Base-by-base conservation (phyloP, 129 eudicot genomes). In the Cynara cardunculus region DNA sequence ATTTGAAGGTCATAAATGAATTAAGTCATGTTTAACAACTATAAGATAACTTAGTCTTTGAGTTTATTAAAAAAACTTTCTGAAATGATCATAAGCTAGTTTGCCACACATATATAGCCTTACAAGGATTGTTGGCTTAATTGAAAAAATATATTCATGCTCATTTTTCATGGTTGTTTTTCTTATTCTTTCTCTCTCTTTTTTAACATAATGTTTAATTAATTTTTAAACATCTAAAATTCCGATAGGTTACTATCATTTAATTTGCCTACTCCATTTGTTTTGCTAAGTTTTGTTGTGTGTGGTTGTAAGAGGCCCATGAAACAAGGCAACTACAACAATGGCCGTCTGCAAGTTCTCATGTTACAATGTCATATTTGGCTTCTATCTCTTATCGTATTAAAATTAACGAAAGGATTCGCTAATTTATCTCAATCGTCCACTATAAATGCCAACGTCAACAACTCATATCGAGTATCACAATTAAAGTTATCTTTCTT, bases 361-460 rank as follows among this genome's bases (percentile, higher is more conserved):
- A 56, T 56, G 22, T 56, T 56, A 56, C 65, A 56, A 56, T 56
- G 65, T 56, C 65, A 56, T 18, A 5, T 56, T 56, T 56, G 65
- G 65, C 65, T 56, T 56, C 24, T 18, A 56, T 56, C 22, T 56
- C 65, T n/a, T 18, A n/a, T n/a, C 24, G 5, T 56, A 5, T 56
- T 4, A 56, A n/a, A 56, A n/a, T 56, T 56, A 56, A 56, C 65
- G 65, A 56, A 56, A 18, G 19, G 24, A n/a, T 53, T 53, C 64
- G 19, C 22, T 53, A 16, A 16, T 53, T 53, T 53, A 53, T 53
- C 24, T 16, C 64, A 53, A 53, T 37, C 19, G 1, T 18, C 4
- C 22, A 22, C 64, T 53, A 75, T 75, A 82, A 75, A 82, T 82
- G 62, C 32, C 75, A 68, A 41, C 68, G 4, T 68, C 30, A 35